Conservation (phyloP, 2,329 filamentous ascomycete species). For the Pezicula radicicola region DNA sequence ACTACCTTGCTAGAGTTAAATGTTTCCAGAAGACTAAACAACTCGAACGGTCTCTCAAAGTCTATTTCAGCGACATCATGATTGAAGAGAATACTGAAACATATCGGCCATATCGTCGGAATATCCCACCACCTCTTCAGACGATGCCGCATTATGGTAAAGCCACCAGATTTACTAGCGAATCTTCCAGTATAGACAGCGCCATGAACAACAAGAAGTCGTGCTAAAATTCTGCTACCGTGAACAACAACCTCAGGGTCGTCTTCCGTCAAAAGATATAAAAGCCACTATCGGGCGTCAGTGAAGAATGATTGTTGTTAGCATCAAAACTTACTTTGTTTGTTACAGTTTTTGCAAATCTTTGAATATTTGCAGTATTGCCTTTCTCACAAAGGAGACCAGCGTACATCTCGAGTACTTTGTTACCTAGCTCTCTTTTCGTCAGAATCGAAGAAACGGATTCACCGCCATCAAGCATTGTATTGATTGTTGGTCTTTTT, state of each 20-base stretch:
- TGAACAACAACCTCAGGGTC: conserved; percentile 80
- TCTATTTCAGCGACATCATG: conserved; percentile 74
- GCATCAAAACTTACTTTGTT: conserved; percentile 66
- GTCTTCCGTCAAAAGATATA: conserved; percentile 86
- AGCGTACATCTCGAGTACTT: conserved; percentile 74
- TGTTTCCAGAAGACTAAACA: conserved; percentile 68
- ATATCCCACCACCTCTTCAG: conserved; percentile 88
- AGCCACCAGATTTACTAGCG: conserved; percentile 84
- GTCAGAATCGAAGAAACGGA: conserved; percentile 42
- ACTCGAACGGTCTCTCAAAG: conserved; percentile 70
- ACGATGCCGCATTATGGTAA: conserved; percentile 77
- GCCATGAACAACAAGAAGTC: conserved; percentile 81
- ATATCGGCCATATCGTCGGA: conserved; percentile 80
- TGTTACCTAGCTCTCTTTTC: conserved; percentile 69
- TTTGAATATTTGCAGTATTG: conserved; percentile 68
- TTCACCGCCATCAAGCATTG: conserved; percentile 26
- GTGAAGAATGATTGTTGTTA: conserved; percentile 7
- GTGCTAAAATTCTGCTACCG: conserved; percentile 78
- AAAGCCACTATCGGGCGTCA: conserved; percentile 66
- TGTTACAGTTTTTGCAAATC: conserved; percentile 91
- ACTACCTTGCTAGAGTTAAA: conserved; percentile 68
- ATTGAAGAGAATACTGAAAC: conserved; percentile 85
- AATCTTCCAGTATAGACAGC: conserved; percentile 82
- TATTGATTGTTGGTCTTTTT: conserved; percentile 24
- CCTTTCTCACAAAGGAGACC: conserved; percentile 73